Base-by-base conservation (phyloP, 2,329 filamentous ascomycete species). In the Pestalotiopsis sp. region DNA sequence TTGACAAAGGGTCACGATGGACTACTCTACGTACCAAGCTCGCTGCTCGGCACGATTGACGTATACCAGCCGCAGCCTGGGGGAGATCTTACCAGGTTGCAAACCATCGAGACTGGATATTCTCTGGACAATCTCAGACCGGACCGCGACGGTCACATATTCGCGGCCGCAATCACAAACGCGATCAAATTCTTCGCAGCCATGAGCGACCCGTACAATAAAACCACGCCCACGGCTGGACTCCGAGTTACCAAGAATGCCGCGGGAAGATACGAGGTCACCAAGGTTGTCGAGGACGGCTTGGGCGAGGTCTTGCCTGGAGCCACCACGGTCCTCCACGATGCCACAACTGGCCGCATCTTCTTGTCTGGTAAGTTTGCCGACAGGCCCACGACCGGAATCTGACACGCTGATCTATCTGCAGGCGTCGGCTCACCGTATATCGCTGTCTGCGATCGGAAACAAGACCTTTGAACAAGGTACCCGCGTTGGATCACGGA, bases 11-110 rank as follows among this genome's bases (percentile, higher is more conserved):
- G 72, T 25, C 68, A 67, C 6, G 74, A 77, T 14, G 75, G 74
- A 4, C 71, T 75, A 0, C 45, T 81, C 11, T 81, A 80, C 59
- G 72, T 81, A 1, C 79, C 79, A 0, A 74, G 73, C 67, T 72
- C 75, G 0, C 61, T 75, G 2, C 57, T 68, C 0, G 76, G 76
- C 0, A 71, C 39, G 3, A 52, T 69, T 45, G 65, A 67, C 41
- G 64, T 70, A n/a, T 72, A 66, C 67, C 45, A 64, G 61, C 65
- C 67, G 39, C 62, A 38, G 13, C 20, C 59, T 11, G 55, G 70
- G n/a, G 61, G 69, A 52, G 70, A 61, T 12, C 68, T 76, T 2
- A 59, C 60, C 17, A 72, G 70, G 36, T 20, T 75, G 11, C 70
- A 67, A 13, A 64, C 69, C 7, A 69, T 77, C 14, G 66, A 70